Base-by-base conservation (phyloP, 805 yeast genomes). In the Pichia heedii region DNA sequence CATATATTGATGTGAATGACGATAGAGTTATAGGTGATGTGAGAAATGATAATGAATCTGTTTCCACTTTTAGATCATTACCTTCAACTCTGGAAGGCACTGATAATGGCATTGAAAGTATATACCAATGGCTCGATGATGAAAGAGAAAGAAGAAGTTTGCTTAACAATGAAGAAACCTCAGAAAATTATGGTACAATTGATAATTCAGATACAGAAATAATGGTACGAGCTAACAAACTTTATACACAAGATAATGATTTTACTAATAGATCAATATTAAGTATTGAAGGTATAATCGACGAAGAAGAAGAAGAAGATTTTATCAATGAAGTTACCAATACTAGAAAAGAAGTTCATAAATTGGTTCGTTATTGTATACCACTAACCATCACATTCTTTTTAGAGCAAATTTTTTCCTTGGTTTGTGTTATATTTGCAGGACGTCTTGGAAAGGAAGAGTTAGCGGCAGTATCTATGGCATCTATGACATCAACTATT, bases 401-500 rank as follows among this genome's bases (percentile, higher is more conserved):
- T 37, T 59, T 83, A 45, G 88, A 83, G 13, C 63, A 61, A 42
- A 47, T 54, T 2, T 70, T 86, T 44, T 75, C 88, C 1, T 77
- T 86, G 20, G 85, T 84, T 1, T 82, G 93, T 5, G 81, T 86
- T 18, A 76, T 87, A 49, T 72, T 79, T 18, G 96, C 88, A 1
- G 88, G 90, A 3, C 76, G 79, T 53, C 63, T 84, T 42, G 93
- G 93, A 5, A 77, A 75, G 41, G 69, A 71, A 13, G 87, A 81
- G 56, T 66, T 84, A 40, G 90, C 89, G 8, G 90, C 87, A 12
- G 85, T 81, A 8, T 77, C 86, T 7, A 65, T 84, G 53, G 80
- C 85, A 8, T 74, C 86, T 18, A 83, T 83, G 89, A 81, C 89
- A 2, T 85, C 87, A 3, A 81, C 83, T 46, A 81, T 84, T 35